Conservation (phyloP, 805 yeast genomes). For the Ogataea nakhonphanomensis region DNA sequence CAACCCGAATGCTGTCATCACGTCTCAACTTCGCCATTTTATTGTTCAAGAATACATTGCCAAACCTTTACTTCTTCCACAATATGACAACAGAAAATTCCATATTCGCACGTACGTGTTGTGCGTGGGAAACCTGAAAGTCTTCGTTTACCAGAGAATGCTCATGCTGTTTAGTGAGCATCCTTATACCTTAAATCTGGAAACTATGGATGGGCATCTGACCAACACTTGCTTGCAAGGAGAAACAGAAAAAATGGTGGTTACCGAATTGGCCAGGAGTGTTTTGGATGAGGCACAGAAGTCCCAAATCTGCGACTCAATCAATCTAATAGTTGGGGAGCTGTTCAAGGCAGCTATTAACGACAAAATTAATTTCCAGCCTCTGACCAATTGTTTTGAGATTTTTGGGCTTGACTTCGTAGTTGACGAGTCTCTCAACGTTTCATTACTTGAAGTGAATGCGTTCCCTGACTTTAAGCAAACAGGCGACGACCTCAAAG, state of each 20-base stretch:
- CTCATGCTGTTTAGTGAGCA: slow-evolving; percentile 74
- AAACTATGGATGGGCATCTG: slow-evolving; percentile 68
- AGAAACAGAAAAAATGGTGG: slow-evolving; percentile 36
- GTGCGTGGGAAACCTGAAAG: slow-evolving; percentile 68
- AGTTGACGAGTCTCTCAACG: slow-evolving; percentile 53
- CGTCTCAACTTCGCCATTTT: slow-evolving; percentile 87
- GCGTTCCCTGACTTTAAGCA: slow-evolving; percentile 97
- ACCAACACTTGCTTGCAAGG: slow-evolving; percentile 91
- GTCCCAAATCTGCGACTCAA: slow-evolving; percentile 45
- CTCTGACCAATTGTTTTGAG: slow-evolving; percentile 78
- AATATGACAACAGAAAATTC: slow-evolving; percentile 69
- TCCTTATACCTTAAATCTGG: slow-evolving; percentile 37
- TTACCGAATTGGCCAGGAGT: slow-evolving; percentile 62
- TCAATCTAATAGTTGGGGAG: slow-evolving; percentile 63
- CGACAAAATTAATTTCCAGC: slow-evolving; percentile 81
- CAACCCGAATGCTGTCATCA: slow-evolving; percentile 62
- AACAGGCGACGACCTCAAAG: slow-evolving; percentile 76
- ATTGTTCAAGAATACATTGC: slow-evolving; percentile 78
- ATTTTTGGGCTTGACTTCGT: slow-evolving; percentile 87
- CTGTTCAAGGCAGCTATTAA: slow-evolving; percentile 79
- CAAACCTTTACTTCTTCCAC: slow-evolving; percentile 62
- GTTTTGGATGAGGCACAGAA: slow-evolving; percentile 35
- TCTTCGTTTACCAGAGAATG: slow-evolving; percentile 77
- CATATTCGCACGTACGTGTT: slow-evolving; percentile 85
- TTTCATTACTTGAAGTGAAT: slow-evolving; percentile 76